phyloP scores from a whole-genome alignment of 345 rosid species.

The Nasturtium officinale region DNA sequence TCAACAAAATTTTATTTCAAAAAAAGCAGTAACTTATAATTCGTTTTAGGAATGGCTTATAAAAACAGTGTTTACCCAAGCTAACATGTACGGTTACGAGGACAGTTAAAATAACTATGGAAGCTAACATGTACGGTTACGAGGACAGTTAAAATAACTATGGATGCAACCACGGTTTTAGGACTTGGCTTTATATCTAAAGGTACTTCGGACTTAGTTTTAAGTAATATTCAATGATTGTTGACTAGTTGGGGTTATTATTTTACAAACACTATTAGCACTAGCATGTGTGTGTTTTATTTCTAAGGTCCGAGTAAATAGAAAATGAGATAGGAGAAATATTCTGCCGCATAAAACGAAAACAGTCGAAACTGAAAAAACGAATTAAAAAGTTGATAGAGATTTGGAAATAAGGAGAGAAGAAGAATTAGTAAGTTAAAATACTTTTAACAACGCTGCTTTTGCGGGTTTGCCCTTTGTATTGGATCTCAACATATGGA shows the following conservation, averaged over 20 bases:
- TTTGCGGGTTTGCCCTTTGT: constrained; percentile 70
- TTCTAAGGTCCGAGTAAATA: background rate
- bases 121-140: background rate
- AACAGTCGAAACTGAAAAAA: constrained; percentile 13
- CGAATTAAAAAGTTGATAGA: constrained; percentile 4
- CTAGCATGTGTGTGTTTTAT: constrained; percentile 12
- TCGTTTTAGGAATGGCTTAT: background rate
- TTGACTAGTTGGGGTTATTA: background rate
- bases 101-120: background rate
- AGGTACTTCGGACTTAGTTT: background rate
- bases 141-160: background rate
- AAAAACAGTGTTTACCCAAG: background rate
- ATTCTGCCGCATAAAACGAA: constrained; percentile 14
- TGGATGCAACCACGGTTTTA: background rate
- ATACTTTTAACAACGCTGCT: constrained; percentile 74
- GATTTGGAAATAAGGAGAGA: constrained; percentile 3
- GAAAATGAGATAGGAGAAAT: constrained; percentile 6
- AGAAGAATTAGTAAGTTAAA: background rate
- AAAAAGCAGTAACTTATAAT: background rate
- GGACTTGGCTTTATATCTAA: background rate
- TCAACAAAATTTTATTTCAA: background rate
- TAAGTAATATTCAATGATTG: background rate
- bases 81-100: background rate
- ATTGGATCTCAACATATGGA: constrained; percentile 71
- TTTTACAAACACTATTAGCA: background rate